phyloP scores from a whole-genome alignment of 139 green algal species.

The Zygnema circumcarinatum region DNA sequence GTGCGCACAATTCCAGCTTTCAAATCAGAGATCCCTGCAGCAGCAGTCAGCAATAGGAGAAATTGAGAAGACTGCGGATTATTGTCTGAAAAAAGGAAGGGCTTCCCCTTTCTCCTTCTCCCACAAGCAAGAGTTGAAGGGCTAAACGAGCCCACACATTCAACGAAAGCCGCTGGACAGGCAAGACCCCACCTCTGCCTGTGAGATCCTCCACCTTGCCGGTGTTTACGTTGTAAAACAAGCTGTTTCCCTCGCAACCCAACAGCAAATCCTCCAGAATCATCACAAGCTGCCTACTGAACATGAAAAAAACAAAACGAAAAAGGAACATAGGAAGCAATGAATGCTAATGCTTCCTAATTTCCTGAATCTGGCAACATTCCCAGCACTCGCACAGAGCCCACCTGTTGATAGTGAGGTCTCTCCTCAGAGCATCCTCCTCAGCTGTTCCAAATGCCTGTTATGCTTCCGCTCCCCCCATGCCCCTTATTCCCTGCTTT shows the following conservation, averaged over 20 bases:
- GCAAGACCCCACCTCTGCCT: constrained; percentile 61
- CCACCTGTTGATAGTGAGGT: constrained; percentile 94
- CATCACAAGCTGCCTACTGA: too few species aligned
- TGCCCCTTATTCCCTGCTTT: too few species aligned
- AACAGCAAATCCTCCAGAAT: too few species aligned
- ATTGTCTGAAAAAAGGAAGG: not conserved
- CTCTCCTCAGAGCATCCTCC: constrained; percentile 77
- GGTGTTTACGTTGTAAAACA: constrained; percentile 98
- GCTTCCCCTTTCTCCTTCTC: not conserved
- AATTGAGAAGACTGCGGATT: too few species aligned
- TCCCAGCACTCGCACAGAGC: too few species aligned
- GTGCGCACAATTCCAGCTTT: constrained; percentile 86
- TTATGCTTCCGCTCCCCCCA: not conserved
- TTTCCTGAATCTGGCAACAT: too few species aligned
- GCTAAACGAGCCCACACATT: not conserved
- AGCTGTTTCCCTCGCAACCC: constrained; percentile 21
- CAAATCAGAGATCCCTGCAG: constrained; percentile 81
- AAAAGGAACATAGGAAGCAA: too few species aligned
- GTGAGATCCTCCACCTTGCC: constrained; percentile 90
- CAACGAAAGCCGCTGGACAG: constrained; percentile 11
- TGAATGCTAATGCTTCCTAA: too few species aligned
- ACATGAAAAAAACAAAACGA: too few species aligned
- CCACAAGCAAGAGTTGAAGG: not conserved
- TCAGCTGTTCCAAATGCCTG: constrained; percentile 62
- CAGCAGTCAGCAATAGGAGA: too few species aligned